A percentile compares a stretch with the other conserved stretches of the same genome.
Evolutionary conservation across 768 basidiomycete genomes (phyloP).

Genomic region (Suillus hirtellus): DNA sequence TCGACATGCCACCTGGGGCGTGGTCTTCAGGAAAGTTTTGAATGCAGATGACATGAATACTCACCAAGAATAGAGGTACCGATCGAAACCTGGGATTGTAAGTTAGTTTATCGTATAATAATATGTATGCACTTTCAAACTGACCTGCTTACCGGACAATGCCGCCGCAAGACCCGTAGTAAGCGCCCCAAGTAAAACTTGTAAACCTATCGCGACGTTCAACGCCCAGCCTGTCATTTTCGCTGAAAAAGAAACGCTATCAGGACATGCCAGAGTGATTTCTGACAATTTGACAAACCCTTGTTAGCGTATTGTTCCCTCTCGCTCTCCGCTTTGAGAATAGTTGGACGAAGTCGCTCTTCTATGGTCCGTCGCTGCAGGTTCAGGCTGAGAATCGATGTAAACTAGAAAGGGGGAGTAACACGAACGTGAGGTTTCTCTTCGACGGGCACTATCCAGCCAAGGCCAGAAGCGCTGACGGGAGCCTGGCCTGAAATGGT

Average conservation of each 20-base stretch:
- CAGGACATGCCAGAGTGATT: slow-evolving; percentile 3
- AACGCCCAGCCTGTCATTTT: slow-evolving; percentile 33
- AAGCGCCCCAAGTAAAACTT: slow-evolving; percentile 64
- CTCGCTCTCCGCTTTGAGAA: slow-evolving; percentile 46
- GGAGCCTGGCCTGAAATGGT: neutral
- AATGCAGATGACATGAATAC: slow-evolving; percentile 12
- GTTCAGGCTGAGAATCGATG: neutral
- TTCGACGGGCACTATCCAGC: slow-evolving; percentile 30
- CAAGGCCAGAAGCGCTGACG: slow-evolving; percentile 15
- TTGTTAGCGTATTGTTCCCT: slow-evolving; percentile 46
- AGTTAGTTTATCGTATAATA: neutral
- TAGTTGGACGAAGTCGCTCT: slow-evolving; percentile 58
- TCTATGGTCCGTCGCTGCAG: slow-evolving; percentile 39
- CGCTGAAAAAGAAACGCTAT: slow-evolving; percentile 26
- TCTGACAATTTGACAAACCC: slow-evolving; percentile 32
- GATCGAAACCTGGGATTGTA: slow-evolving; percentile 29
- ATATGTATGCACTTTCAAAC: slow-evolving; percentile 14
- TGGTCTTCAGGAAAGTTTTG: neutral
- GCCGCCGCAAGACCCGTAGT: slow-evolving; percentile 67
- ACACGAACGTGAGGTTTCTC: slow-evolving; percentile 22
- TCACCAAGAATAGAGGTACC: slow-evolving; percentile 38
- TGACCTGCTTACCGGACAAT: slow-evolving; percentile 39
- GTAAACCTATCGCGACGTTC: slow-evolving; percentile 57
- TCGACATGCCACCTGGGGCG: slow-evolving; percentile 56
- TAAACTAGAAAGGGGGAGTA: neutral